Evolutionary conservation across 2,329 filamentous ascomycete species (phyloP).

Genomic region (Meredithiella fracta): DNA sequence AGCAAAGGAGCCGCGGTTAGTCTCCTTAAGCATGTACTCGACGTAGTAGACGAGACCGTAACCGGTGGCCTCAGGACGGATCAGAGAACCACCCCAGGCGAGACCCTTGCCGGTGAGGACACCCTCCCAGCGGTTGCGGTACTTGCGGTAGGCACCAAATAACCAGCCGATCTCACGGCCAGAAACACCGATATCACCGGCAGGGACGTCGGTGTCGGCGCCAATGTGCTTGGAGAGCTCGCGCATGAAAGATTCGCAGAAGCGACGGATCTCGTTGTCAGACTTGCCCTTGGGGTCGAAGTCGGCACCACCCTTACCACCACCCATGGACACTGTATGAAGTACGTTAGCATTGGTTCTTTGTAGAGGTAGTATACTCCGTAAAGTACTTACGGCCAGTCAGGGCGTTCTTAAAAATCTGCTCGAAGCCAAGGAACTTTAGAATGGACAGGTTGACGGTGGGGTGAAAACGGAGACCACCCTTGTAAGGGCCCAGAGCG

Average conservation of each 20-base stretch:
- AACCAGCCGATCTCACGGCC: slow-evolving; percentile 86
- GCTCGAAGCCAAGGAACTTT: slow-evolving; percentile 98
- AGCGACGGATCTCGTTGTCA: slow-evolving; percentile 91
- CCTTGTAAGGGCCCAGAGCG: slow-evolving; percentile 94
- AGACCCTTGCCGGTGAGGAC: slow-evolving; percentile 91
- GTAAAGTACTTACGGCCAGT: slow-evolving; percentile 82
- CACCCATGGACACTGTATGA: slow-evolving; percentile 68
- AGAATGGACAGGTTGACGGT: slow-evolving; percentile 66
- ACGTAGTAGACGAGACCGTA: slow-evolving; percentile 96
- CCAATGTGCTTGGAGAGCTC: slow-evolving; percentile 94
- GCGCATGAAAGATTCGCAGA: slow-evolving; percentile 92
- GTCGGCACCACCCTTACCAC: slow-evolving; percentile 93
- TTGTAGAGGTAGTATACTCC: slow-evolving; percentile 23
- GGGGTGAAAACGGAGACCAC: slow-evolving; percentile 87
- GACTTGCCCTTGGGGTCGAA: slow-evolving; percentile 99
- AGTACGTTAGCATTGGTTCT: neutral
- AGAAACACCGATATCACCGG: slow-evolving; percentile 89
- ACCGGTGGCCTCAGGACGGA: slow-evolving; percentile 91
- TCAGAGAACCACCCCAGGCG: slow-evolving; percentile 82
- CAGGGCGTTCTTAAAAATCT: slow-evolving; percentile 99
- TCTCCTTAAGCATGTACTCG: slow-evolving; percentile 85
- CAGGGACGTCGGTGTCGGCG: slow-evolving; percentile 87
- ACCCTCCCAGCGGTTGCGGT: slow-evolving; percentile 85
- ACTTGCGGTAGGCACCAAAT: slow-evolving; percentile 83
- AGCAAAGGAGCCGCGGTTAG: slow-evolving; percentile 67